Evolutionary conservation across 2,329 filamentous ascomycete species (phyloP), one percentile per base, ranked within the genome.

Genomic region (Helotiales sp.): DNA sequence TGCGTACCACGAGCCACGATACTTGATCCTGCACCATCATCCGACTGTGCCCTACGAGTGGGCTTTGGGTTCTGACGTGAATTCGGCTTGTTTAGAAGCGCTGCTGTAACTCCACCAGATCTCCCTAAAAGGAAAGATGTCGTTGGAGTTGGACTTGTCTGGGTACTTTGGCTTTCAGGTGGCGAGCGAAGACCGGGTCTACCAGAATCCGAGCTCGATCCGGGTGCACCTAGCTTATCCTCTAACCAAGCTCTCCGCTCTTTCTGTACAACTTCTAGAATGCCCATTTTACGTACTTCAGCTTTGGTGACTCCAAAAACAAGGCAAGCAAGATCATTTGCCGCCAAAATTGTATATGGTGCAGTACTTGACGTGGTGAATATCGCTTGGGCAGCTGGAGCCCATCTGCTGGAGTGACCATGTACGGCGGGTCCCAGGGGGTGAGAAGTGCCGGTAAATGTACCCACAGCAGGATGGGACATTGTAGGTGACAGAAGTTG

Each of bases 281-380:
- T 98, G 57, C 96, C 95, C 83, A 98, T 89, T 77, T 93, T 97
- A 64, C 93, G 89, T 26, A 99, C 92, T 79, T 99, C 96, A 4
- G 93, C 92, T 76, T 93, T 93, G n/a, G 94, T 97, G 10, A 99
- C 93, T n/a, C 96, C 96, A 80, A 98, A 99, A n/a, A 98, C 91
- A 50, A 99, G 84, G 79, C 96, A 99, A 20, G 96, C 96, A 58
- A 99, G 84, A 77, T 99, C 96, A 77, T 99, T 99, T 59, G 96
- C 96, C 2, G 96, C 93, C 62, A 97, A 87, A 67, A 99, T 97
- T 0, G 95, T 99, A 92, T 93, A 99, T 2, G 95, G 96, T 8
- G 93, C 87, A 70, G 91, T 89, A 15, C 92, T 86, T 79, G 97
- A 93, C n/a, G 96, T 99, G 7, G 95, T 96, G 78, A 99, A 99